Conservation (phyloP, 108 stramenopile species). For the Stephanodiscus triporus region DNA sequence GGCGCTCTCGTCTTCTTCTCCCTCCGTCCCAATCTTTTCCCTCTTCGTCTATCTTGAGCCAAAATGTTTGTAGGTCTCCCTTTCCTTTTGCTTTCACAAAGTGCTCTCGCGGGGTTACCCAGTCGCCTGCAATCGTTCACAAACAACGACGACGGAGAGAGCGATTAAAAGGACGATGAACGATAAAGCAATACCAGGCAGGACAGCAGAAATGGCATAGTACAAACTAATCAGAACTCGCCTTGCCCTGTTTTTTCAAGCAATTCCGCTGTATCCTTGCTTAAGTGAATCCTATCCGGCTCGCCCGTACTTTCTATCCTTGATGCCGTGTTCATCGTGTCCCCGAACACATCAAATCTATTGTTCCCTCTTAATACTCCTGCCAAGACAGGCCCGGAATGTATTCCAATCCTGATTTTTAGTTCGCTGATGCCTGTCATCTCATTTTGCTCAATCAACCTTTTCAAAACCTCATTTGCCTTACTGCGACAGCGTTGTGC, state of each 20-base stretch:
- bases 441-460: conserved; percentile 29
- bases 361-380: conserved; percentile 67
- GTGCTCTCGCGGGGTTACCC: conserved; percentile 46
- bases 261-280: conserved; percentile 56
- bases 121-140: conserved; percentile 11
- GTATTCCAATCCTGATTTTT: conserved; percentile 58
- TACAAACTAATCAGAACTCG: too few relatives aligned
- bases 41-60: conserved; percentile 31
- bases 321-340: conserved; percentile 69
- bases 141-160: too few relatives aligned
- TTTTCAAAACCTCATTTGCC: conserved; percentile 44
- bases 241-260: conserved; percentile 46
- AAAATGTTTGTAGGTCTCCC: conserved; percentile 65
- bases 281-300: conserved; percentile 54
- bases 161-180: too few relatives aligned
- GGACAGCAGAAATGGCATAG: too few relatives aligned
- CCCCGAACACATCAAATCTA: conserved; percentile 73
- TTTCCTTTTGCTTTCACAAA: conserved; percentile 65
- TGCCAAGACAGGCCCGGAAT: conserved; percentile 65
- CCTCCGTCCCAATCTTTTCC: too few relatives aligned
- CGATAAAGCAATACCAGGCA: too few relatives aligned
- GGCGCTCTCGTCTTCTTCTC: too few relatives aligned
- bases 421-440: conserved; percentile 49
- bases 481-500: conserved; percentile 54
- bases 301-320: conserved; percentile 65